Evolutionary conservation across 305 asterid genomes (phyloP).

Genomic region (Ilex paraguariensis): DNA sequence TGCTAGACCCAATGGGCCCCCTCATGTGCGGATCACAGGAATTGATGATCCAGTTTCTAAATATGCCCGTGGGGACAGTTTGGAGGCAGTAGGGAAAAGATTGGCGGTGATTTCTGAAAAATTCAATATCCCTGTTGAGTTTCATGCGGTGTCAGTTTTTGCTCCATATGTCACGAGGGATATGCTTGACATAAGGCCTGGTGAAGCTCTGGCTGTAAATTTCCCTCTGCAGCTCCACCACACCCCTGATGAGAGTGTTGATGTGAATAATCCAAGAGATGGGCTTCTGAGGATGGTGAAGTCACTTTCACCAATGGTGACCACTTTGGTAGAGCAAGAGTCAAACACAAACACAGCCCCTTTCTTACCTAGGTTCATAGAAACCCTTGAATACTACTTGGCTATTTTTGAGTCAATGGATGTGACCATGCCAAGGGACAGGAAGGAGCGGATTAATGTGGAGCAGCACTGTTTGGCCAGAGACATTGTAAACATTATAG

Average conservation of each 20-base stretch:
- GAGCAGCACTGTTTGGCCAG: conserved; percentile 81
- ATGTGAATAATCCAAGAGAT: conserved; percentile 71
- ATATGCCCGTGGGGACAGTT: conserved; percentile 68
- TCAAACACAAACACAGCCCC: conserved; percentile 79
- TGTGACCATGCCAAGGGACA: conserved; percentile 50
- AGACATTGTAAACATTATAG: conserved; percentile 78
- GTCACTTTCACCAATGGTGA: conserved; percentile 58
- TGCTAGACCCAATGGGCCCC: conserved; percentile 78
- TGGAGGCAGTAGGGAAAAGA: conserved; percentile 35
- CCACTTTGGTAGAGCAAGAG: conserved; percentile 80
- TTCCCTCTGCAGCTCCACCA: conserved; percentile 79
- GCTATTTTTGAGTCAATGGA: conserved; percentile 83
- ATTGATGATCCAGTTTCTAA: conserved; percentile 74
- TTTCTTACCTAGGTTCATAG: conserved; percentile 54
- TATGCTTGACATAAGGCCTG: conserved; percentile 58
- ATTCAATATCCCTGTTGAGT: conserved; percentile 60
- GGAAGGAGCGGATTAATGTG: conserved; percentile 65
- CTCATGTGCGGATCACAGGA: conserved; percentile 77
- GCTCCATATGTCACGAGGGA: conserved; percentile 51
- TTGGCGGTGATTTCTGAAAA: conserved; percentile 32
- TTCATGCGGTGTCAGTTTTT: conserved; percentile 54
- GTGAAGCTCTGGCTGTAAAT: conserved; percentile 73
- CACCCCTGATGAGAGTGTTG: conserved; percentile 77
- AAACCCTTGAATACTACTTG: conserved; percentile 60
- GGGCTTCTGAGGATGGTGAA: conserved; percentile 60